Evolutionary conservation across 2,329 filamentous ascomycete genomes (phyloP), one percentile per base, ranked within the genome.

Genomic region (Fusarium fracticaudum): DNA sequence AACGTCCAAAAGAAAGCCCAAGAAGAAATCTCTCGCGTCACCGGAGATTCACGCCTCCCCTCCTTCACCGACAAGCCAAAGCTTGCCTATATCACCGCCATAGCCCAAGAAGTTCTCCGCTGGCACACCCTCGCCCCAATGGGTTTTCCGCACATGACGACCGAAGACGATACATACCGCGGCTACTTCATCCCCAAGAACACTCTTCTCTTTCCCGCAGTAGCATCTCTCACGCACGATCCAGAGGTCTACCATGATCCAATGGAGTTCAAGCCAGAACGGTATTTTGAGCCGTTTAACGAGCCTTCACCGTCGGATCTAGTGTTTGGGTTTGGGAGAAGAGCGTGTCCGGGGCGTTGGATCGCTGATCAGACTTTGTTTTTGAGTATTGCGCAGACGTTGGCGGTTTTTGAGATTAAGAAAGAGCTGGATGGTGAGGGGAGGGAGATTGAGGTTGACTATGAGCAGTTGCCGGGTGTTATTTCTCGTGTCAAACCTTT

Each of bases 381-480:
- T 29, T 54, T 84, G 5, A 80, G 54, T 5, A 74, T 84, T 22
- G 85, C 82, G 0, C 85, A 85, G 37, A 78, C 81, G 0, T 78
- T 91, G 4, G 82, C 88, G 0, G 84, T 84, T 0, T 89, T 90
- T 57, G 76, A 82, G 8, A 79, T 88, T 8, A 31, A 45, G 26
- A 76, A 71, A 33, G 71, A 63, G 1, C 1, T 71, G 1, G 76
- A 78, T 12, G 80, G 83, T 10, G 10, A 71, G 8, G 86, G 84
- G 0, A 79, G 75, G 24, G 79, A 81, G 15, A 75, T 86, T 0
- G 83, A 78, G 8, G 43, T 64, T 14, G 6, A 22, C 2, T 58
- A 64, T 44, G 59, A 71, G 26, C 55, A 60, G n/a, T 26, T 71
- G 26, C 61, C 69, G 2, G 69, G 69, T 29, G 69, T 71, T 9